Evolutionary conservation across 2,329 filamentous ascomycete genomes (phyloP).

Genomic region (Trichoderma polysporum): DNA sequence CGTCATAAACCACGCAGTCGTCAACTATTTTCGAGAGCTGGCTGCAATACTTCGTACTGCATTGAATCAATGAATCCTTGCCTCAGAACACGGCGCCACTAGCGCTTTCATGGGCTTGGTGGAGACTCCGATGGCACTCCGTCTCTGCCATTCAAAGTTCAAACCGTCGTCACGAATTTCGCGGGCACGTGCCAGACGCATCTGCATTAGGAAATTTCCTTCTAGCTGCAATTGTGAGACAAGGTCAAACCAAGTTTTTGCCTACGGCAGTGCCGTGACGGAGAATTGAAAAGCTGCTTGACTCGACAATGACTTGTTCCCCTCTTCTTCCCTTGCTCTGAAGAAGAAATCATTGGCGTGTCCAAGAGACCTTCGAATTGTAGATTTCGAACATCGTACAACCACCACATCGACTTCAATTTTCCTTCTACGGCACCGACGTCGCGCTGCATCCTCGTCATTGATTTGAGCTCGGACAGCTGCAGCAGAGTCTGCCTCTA

Average conservation of each 20-base stretch:
- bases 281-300: not conserved
- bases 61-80: too few relatives aligned
- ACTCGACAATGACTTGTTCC: not conserved
- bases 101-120: not conserved
- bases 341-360: not conserved
- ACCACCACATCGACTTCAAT: not conserved
- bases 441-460: slow-evolving; percentile 10
- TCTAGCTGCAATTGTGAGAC: slow-evolving; percentile 7
- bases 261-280: not conserved
- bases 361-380: not conserved
- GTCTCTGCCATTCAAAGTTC: not conserved
- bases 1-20: too few relatives aligned
- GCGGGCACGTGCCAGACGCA: slow-evolving; percentile 8
- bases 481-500: not conserved
- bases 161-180: not conserved
- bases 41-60: too few relatives aligned
- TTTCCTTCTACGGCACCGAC: not conserved
- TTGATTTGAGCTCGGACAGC: not conserved
- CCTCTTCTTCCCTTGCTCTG: not conserved
- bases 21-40: too few relatives aligned
- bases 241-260: not conserved
- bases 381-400: not conserved
- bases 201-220: slow-evolving; percentile 12
- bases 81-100: too few relatives aligned
- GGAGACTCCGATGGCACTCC: not conserved